These are phyloP conservation scores for Saturnispora halmiae DNA, from an alignment of 805 yeast genomes.

Conservation along the genomic window DNA sequence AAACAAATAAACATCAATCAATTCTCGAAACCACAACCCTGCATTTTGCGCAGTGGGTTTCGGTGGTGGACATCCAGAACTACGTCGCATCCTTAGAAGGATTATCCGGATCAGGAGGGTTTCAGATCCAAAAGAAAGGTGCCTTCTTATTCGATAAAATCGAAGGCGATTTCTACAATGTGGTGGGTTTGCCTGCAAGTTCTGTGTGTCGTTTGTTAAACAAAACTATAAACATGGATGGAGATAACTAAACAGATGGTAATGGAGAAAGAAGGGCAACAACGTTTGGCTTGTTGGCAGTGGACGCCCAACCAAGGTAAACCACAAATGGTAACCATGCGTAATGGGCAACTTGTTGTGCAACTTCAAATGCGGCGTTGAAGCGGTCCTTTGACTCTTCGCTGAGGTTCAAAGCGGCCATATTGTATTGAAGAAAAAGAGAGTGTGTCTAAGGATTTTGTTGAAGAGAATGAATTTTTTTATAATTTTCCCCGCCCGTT, in stretches of 20 bases:
- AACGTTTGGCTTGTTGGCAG: constrained; percentile 76
- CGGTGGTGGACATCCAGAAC: constrained; percentile 45
- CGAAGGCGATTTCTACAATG: constrained; percentile 76
- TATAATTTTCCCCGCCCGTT: no score
- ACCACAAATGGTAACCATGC: constrained; percentile 95
- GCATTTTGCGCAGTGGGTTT: constrained; percentile 34
- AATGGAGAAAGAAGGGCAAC: constrained; percentile 70
- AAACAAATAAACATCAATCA: constrained; percentile 9
- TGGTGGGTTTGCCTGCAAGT: constrained; percentile 77
- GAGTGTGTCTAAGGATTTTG: no score
- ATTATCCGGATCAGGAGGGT: constrained; percentile 83
- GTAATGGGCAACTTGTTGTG: constrained; percentile 85
- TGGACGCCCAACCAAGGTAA: constrained; percentile 80
- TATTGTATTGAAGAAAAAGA: constrained; percentile 13
- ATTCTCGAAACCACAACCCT: constrained; percentile 23
- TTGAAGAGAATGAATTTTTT: no score
- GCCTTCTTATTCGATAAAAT: constrained; percentile 52
- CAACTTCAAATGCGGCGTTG: constrained; percentile 67
- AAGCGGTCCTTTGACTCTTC: constrained; percentile 71
- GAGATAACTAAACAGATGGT: constrained; percentile 67
- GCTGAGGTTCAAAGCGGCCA: constrained; percentile 34
- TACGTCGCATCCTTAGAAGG: constrained; percentile 75
- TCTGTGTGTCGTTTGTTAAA: constrained; percentile 15
- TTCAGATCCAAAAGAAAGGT: constrained; percentile 70
- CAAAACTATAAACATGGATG: not conserved